Evolutionary conservation across 2,329 filamentous ascomycete species (phyloP), one percentile per base, ranked within the genome.

Genomic region (Raffaelea deltoideospora): DNA sequence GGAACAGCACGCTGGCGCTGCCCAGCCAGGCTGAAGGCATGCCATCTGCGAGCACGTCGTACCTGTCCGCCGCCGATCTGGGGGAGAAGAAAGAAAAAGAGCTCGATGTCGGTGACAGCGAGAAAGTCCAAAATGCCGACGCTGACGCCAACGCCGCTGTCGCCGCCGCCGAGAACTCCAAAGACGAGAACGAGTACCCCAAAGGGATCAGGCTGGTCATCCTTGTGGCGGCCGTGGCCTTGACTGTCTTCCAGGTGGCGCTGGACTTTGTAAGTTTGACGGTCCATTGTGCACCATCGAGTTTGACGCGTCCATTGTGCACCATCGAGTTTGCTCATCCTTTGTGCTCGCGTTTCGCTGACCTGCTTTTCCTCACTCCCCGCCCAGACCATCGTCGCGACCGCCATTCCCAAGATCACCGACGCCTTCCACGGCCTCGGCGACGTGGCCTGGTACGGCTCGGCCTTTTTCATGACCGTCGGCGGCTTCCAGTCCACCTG

Each of bases 371-470:
- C n/a, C n/a, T n/a, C n/a, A n/a, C n/a, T n/a, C n/a, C n/a, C n/a
- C n/a, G n/a, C n/a, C n/a, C 37, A 46, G 60, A 70, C 66, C 13
- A 72, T 72, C 38, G 61, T 72, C n/a, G 65, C 65, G 4, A 71
- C 67, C 0, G 68, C 67, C 10, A 69, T 72, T 29, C 68, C 68
- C 10, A 65, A 64, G 42, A 71, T 72, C 46, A 70, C 68, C 1
- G 61, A 60, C 43, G 60, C 67, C 29, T 67, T 69, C 53, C 55
- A 65, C 39, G 57, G 63, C 33, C 58, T 72, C 15, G 57, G 61
- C 26, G 64, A 72, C 42, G 61, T 71, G 11, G 64, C 65, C 18
- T 77, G 72, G 72, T 76, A 76, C 44, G 69, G 67, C 3, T 60
- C 66, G 14, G 65, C 65, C 30, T 72, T 65, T 45, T 67, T 69